Evolutionary conservation across 495 filamentous ascomycete genomes (phyloP), one percentile per base, ranked within the genome.

Genomic region (Aspergillus baeticus): DNA sequence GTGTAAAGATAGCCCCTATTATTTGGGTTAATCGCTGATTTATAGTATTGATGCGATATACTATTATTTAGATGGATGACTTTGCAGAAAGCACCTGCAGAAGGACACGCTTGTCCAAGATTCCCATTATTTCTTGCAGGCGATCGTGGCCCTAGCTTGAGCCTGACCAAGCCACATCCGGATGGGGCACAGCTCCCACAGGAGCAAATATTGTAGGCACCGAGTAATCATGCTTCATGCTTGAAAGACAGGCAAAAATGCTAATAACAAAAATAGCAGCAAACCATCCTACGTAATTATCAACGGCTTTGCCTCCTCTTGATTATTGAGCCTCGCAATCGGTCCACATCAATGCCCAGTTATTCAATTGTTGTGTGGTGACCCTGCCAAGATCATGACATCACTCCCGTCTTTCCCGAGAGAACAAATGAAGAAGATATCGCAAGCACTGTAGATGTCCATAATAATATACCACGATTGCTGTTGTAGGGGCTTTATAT

Each of bases 121-220:
- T n/a, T 18, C 31, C 18, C 8, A 45, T 39, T 46, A 47, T 47
- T 55, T 55, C 20, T 38, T 47, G 42, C 33, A 48, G 33, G 5
- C 20, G 49, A 51, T 37, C 41, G 33, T 33, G 18, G 52, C 43
- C 42, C 52, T 55, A 55, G 42, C 52, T 55, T 36, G 26, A 17
- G 34, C 13, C 15, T 6, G 15, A 43, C 22, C 43, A 55, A 29
- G 43, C 34, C 31, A 46, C 43, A 17, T 55, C 51, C 51, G 39
- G 14, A 36, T 36, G 10, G 14, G 51, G 31, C 13, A 53, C 6
- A 10, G 18, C 18, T 29, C 26, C 26, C 3, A 29, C 26, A 3
- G 8, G 26, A 29, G 8, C 26, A 29, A 29, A 3, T 4, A 29
- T 29, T 29, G 21, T 22, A n/a, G n/a, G n/a, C 46, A 49, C 15